Percentiles rank a stretch among this genome's conserved stretches.
These are phyloP conservation scores for Rhodosporidiobolus odoratus DNA, from an alignment of 768 basidiomycete species.

Conservation along the genomic window DNA sequence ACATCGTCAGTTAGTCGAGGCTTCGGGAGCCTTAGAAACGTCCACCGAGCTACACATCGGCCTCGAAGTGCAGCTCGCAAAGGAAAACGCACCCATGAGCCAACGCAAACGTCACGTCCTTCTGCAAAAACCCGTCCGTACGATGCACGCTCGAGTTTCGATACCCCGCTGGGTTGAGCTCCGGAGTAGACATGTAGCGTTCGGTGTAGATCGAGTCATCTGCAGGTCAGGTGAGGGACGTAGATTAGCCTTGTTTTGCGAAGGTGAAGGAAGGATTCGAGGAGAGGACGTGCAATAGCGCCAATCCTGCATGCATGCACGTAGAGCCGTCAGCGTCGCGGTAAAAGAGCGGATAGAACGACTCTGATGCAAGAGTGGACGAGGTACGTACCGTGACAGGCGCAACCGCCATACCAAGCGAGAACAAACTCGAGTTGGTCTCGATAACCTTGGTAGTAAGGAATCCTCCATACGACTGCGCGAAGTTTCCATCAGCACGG, in stretches of 20 bases:
- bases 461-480: slow-evolving; percentile 89
- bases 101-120: slow-evolving; percentile 69
- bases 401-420: slow-evolving; percentile 85
- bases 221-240: not conserved
- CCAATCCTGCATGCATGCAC: slow-evolving; percentile 37
- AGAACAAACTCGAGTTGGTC: slow-evolving; percentile 80
- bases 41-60: no score
- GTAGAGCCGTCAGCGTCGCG: no score
- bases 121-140: slow-evolving; percentile 82
- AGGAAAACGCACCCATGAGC: slow-evolving; percentile 61
- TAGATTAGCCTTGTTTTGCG: not conserved
- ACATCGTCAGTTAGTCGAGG: not conserved
- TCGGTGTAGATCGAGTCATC: slow-evolving; percentile 91
- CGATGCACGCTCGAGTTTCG: slow-evolving; percentile 78
- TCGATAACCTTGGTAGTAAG: slow-evolving; percentile 91
- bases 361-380: slow-evolving; percentile 62
- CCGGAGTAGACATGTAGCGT: slow-evolving; percentile 85
- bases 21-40: no score
- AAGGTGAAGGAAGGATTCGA: not conserved
- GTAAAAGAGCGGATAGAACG: not conserved
- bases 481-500: not conserved
- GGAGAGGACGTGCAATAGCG: not conserved
- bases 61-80: no score
- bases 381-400: slow-evolving; percentile 58
- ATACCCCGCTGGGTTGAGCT: slow-evolving; percentile 78